Percentiles rank a stretch among this genome's conserved stretches.
Conservation (phyloP, 2,329 filamentous ascomycete genomes). For the Trichoderma sp. region DNA sequence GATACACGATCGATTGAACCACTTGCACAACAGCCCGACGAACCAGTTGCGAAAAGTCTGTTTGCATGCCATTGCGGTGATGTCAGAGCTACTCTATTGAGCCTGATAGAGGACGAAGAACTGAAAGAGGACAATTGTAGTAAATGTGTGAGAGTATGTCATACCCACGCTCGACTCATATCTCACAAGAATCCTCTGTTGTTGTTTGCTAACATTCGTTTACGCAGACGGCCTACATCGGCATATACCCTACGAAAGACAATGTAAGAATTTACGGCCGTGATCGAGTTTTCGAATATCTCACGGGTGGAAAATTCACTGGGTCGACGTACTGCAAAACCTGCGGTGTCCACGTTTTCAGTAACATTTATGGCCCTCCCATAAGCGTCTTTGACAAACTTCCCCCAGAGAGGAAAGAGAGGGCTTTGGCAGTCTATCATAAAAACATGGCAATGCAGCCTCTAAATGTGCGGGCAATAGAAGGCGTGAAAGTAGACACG, state of each 20-base stretch:
- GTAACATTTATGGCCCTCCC: slow-evolving; percentile 34
- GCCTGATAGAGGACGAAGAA: slow-evolving; percentile 42
- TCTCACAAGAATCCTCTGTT: neutral
- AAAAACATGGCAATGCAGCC: slow-evolving; percentile 32
- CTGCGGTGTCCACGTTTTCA: slow-evolving; percentile 35
- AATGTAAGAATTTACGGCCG: slow-evolving; percentile 31
- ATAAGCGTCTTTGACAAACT: slow-evolving; percentile 32
- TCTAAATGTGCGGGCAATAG: slow-evolving; percentile 30
- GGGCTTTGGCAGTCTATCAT: slow-evolving; percentile 26
- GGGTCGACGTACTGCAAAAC: slow-evolving; percentile 30
- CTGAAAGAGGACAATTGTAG: slow-evolving; percentile 44
- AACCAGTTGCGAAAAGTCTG: slow-evolving; percentile 21
- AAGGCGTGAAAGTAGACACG: slow-evolving; percentile 24
- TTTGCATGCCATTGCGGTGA: slow-evolving; percentile 34
- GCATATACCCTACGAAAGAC: slow-evolving; percentile 32
- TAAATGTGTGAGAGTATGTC: slow-evolving; percentile 33
- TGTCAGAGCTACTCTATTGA: slow-evolving; percentile 27
- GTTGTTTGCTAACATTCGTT: neutral
- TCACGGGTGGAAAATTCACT: slow-evolving; percentile 26
- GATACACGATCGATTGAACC: neutral
- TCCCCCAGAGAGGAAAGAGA: slow-evolving; percentile 29
- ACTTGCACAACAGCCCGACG: neutral
- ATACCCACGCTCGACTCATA: neutral
- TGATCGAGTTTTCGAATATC: slow-evolving; percentile 33
- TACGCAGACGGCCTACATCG: slow-evolving; percentile 32